phyloP scores from a whole-genome alignment of 345 rosid species.

The Hypericum androsaemum region DNA sequence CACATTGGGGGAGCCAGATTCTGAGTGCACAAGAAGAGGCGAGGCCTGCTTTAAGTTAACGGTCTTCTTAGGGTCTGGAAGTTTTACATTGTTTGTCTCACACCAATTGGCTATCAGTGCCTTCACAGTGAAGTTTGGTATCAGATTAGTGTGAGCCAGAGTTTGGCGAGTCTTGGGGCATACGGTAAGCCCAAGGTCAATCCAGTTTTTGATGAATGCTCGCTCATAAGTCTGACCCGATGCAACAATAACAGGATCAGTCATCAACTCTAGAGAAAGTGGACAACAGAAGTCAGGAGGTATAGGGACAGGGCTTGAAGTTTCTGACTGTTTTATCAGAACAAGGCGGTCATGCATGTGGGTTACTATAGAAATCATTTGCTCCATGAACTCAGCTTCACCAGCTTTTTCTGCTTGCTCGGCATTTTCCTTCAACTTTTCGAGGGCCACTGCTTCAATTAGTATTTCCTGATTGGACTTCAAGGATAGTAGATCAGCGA shows the following conservation, averaged over 20 bases:
- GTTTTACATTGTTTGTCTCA: conserved; percentile 71
- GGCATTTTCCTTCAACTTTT: conserved; percentile 86
- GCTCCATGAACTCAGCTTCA: conserved; percentile 70
- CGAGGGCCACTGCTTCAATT: conserved; percentile 90
- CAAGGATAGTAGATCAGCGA: conserved; percentile 60
- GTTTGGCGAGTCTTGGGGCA: conserved; percentile 93
- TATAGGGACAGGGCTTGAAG: conserved; percentile 65
- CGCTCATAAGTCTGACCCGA: conserved; percentile 94
- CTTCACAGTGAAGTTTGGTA: conserved; percentile 94
- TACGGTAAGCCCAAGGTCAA: conserved; percentile 80
- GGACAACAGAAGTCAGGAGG: conserved; percentile 98
- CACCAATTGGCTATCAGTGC: conserved; percentile 95
- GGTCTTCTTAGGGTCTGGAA: conserved; percentile 64
- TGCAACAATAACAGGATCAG: conserved; percentile 90
- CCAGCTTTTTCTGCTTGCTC: conserved; percentile 72
- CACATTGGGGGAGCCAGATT: conserved; percentile 30
- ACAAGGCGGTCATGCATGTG: conserved; percentile 73
- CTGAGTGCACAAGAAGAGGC: conserved; percentile 43
- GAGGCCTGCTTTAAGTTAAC: conserved; percentile 45
- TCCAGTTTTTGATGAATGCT: conserved; percentile 84
- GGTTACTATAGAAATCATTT: conserved; percentile 52
- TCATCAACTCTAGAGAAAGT: conserved; percentile 92
- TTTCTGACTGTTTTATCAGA: conserved; percentile 61
- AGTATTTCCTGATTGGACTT: conserved; percentile 85
- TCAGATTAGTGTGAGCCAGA: conserved; percentile 62